Base-by-base conservation (phyloP, 2,329 filamentous ascomycete species). In the Chaetomium globosum region DNA sequence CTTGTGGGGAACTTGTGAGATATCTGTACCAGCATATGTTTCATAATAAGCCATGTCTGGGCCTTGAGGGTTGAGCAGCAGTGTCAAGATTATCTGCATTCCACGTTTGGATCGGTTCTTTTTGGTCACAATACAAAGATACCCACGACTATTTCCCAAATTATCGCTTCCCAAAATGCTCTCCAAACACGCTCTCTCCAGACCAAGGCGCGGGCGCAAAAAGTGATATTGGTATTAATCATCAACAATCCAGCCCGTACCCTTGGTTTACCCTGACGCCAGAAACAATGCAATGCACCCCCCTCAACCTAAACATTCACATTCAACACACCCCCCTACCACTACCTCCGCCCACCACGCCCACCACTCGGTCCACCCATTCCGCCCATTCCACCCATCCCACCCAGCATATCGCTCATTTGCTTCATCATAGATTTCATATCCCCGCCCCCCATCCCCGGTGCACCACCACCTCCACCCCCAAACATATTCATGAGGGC, bases 401-500 rank as follows among this genome's bases (percentile, higher is more conserved):
- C 71, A 19, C 70, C 73, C 73, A 76, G 69, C 77, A 84, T 82
- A 1, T 83, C 82, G 8, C 85, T 84, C 85, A 89, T 87, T 73
- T 88, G 85, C 76, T 84, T 81, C 90, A 91, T 84, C 90, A 95
- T 92, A 71, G 90, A 89, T 75, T 89, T 87, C 87, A 95, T 90
- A 68, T 89, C 88, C 79, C 89, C 85, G 65, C 90, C 84, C 31
- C 88, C 87, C 82, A 93, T 87, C 1, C 86, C 89, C 1, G 83
- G 81, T 30, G 79, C 86, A 28, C 87, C 89, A 28, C 87, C 88
- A 1, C 87, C 61, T 4, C 87, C 88, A 21, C 88, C 88, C 4
- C 89, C 90, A 71, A 97, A 85, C 90, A 96, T 96, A 83, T 95
- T 94, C 86, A 96, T 94, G 79, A 98, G 84, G 64, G 88, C 88